A percentile compares a stretch with the other conserved stretches of the same genome.
Conservation (phyloP, 352 stramenopile species). For the Phytophthora colocasiae region DNA sequence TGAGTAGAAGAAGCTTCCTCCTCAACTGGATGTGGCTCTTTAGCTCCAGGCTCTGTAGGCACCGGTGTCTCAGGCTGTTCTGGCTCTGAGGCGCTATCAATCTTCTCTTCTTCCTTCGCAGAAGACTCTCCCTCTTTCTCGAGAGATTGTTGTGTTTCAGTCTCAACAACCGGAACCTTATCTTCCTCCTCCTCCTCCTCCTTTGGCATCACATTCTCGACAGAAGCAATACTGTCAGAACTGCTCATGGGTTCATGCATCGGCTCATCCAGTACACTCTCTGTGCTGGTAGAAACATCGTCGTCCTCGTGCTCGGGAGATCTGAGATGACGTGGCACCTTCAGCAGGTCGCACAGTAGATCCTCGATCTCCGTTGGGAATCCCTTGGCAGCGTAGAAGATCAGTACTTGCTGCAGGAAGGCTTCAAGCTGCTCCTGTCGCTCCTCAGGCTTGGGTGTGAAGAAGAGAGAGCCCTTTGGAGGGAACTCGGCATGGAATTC, state of each 20-base stretch:
- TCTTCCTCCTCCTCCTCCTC: slow-evolving; percentile 18
- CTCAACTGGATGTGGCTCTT: slow-evolving; percentile 13
- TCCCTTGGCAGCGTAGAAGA: slow-evolving; percentile 40
- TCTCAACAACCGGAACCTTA: slow-evolving; percentile 10
- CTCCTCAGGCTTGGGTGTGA: slow-evolving; percentile 61
- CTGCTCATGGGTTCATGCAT: slow-evolving; percentile 25
- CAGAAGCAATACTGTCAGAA: slow-evolving; percentile 11
- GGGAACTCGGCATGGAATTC: slow-evolving; percentile 69
- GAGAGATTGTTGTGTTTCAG: neutral
- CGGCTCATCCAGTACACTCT: slow-evolving; percentile 42
- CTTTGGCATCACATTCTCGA: slow-evolving; percentile 1
- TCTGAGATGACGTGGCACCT: slow-evolving; percentile 52
- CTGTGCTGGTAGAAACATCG: slow-evolving; percentile 44
- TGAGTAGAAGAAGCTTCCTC: slow-evolving; percentile 12
- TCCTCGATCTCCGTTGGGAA: slow-evolving; percentile 43
- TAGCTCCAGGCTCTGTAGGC: slow-evolving; percentile 5
- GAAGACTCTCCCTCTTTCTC: slow-evolving; percentile 3
- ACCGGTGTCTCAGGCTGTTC: slow-evolving; percentile 10
- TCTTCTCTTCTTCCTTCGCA: slow-evolving; percentile 23
- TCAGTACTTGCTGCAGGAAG: slow-evolving; percentile 63
- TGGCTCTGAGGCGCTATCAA: slow-evolving; percentile 7
- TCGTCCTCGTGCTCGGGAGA: slow-evolving; percentile 36
- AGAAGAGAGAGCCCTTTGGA: slow-evolving; percentile 72
- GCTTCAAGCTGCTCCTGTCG: slow-evolving; percentile 66
- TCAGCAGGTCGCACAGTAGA: slow-evolving; percentile 64